phyloP scores from a whole-genome alignment of 352 stramenopile species.

The Globisporangium okanoganense region DNA sequence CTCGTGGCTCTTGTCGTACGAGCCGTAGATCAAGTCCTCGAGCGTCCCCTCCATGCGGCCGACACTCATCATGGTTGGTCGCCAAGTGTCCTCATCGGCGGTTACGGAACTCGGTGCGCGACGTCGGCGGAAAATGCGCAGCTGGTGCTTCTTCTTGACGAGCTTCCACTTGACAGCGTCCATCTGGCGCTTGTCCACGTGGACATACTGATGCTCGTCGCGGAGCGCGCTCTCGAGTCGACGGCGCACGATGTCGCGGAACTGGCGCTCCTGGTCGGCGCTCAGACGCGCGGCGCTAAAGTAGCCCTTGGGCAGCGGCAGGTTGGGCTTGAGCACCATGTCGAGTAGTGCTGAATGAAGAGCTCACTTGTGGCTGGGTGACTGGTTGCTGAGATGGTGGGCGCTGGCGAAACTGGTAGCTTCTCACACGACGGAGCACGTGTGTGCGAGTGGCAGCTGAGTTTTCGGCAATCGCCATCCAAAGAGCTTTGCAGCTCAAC shows the following conservation, averaged over 20 bases:
- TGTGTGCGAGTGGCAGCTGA: too few relatives aligned
- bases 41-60: conserved; percentile 42
- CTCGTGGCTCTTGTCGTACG: conserved; percentile 34
- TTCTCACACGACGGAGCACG: too few relatives aligned
- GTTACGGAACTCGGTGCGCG: conserved; percentile 7
- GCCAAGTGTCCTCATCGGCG: conserved; percentile 11
- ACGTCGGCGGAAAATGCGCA: conserved; percentile 38
- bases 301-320: conserved; percentile 24
- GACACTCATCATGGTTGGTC: conserved; percentile 20
- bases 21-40: conserved; percentile 35
- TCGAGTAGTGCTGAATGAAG: background rate
- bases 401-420: too few relatives aligned
- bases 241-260: conserved; percentile 22
- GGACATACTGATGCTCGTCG: conserved; percentile 24
- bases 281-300: conserved; percentile 27
- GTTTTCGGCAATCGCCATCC: too few relatives aligned
- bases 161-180: conserved; percentile 46
- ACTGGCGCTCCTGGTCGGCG: conserved; percentile 28
- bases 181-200: conserved; percentile 26
- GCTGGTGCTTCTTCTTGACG: conserved; percentile 28
- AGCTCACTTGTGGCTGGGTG: too few relatives aligned
- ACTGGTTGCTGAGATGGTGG: too few relatives aligned
- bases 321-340: conserved; percentile 15
- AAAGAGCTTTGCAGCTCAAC: too few relatives aligned
- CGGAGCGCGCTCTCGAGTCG: conserved; percentile 27